These are phyloP conservation scores for Nicotiana sylvestris DNA, from an alignment of 257 asterid species.

Conservation along the genomic window DNA sequence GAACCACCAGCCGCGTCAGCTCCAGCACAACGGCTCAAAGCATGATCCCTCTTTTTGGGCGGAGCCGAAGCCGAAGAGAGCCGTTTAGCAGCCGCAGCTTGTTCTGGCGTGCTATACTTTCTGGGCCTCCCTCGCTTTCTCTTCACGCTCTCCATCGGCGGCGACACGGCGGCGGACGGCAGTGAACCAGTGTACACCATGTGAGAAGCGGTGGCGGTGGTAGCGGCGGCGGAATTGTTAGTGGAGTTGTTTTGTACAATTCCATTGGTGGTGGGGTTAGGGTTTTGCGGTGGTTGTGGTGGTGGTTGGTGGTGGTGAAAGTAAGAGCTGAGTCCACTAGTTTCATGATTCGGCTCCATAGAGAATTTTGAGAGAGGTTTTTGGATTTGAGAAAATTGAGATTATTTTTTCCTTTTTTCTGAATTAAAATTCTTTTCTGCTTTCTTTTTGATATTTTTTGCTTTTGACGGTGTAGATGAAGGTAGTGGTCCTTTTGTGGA, in stretches of 20 bases:
- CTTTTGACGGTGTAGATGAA: neutral
- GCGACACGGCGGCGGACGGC: constrained; percentile 35
- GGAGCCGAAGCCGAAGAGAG: constrained; percentile 33
- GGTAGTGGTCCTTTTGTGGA: neutral
- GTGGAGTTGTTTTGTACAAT: constrained; percentile 12
- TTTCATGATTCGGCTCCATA: constrained; percentile 49
- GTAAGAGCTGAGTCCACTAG: constrained; percentile 46
- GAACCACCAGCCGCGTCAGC: constrained; percentile 19
- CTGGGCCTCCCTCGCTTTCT: constrained; percentile 50
- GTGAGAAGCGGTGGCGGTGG: constrained; percentile 16
- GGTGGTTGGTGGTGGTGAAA: constrained; percentile 36
- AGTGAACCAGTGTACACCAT: constrained; percentile 36
- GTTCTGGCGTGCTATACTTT: constrained; percentile 43
- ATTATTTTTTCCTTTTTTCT: constrained; percentile 17
- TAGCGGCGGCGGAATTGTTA: neutral
- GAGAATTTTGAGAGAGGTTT: constrained; percentile 15
- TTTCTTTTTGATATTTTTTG: neutral
- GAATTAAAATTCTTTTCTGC: neutral
- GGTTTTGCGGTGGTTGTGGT: constrained; percentile 12
- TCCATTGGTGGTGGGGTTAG: constrained; percentile 28
- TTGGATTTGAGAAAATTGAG: constrained; percentile 25
- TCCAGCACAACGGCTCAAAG: constrained; percentile 18
- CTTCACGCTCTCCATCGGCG: constrained; percentile 32
- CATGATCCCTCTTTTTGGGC: constrained; percentile 31
- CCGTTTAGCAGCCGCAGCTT: constrained; percentile 51